Evolutionary conservation across 1,284 basidiomycete genomes (phyloP), one percentile per base, ranked within the genome.

Genomic region (Ustilago crameri): DNA sequence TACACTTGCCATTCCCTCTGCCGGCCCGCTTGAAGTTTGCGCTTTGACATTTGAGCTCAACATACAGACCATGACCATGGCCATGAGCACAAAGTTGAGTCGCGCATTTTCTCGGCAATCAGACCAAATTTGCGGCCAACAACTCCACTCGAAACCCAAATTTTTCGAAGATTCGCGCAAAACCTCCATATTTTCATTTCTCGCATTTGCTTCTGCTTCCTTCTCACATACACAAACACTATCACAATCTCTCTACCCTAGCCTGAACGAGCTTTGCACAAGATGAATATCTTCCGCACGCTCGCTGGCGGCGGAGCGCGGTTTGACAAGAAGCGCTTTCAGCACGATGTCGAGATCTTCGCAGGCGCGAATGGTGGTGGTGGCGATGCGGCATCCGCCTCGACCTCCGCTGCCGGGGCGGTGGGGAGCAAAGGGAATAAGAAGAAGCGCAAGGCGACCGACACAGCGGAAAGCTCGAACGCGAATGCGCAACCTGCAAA

Each of bases 281-380:
- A 24, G 15, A 84, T 84, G 83, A 82, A 84, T 74, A 74, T 82
- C 9, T 84, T 84, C 52, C 58, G 79, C 5, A 73, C 77, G 10
- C 72, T 84, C 2, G 59, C 77, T 1, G 60, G 70, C 4, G 78
- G 67, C 58, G 82, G 54, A 42, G 77, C 64, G 50, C 64, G 43
- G 49, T 95, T 95, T 76, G 88, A 95, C 87, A 93, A 91, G 84
- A 87, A 86, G 26, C 86, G 88, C 30, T 95, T 93, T 83, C 86
- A 88, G 72, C 84, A 85, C 1, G 92, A 95, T 81, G 87, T 92
- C 18, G 84, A 88, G 26, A 84, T 93, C 4, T 95, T 96, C 84
- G 30, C 30, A 30, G 30, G 30, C 12, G 30, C n/a, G n/a, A 86
- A 56, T 84, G 86, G 56, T 12, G 50, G 55, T 22, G 44, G 44